Evolutionary conservation across 805 yeast species (phyloP).

Genomic region (Myxozyma neotropica): DNA sequence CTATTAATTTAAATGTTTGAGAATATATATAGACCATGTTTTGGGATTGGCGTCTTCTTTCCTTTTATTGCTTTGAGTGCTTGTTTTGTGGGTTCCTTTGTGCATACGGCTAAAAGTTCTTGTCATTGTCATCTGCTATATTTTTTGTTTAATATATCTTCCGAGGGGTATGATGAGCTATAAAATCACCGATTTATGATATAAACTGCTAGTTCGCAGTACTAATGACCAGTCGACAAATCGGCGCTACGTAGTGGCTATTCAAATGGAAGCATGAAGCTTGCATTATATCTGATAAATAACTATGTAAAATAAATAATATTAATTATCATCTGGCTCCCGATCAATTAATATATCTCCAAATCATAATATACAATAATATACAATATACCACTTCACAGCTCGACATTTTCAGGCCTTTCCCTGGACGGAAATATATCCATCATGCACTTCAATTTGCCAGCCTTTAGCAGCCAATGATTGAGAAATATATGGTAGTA

Average conservation of each 20-base stretch:
- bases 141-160: not conserved
- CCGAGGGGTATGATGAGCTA: not conserved
- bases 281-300: too few relatives aligned
- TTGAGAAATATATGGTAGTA: slow-evolving; percentile 23
- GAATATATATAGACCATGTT: not conserved
- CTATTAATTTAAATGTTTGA: too few relatives aligned
- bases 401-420: not conserved
- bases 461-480: slow-evolving; percentile 20
- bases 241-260: too few relatives aligned
- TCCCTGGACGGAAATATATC: slow-evolving; percentile 21
- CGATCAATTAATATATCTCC: too few relatives aligned
- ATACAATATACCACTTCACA: not conserved
- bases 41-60: slow-evolving; percentile 6
- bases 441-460: slow-evolving; percentile 16
- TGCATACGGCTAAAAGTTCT: slow-evolving; percentile 4
- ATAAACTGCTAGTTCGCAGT: too few relatives aligned
- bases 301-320: too few relatives aligned
- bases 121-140: not conserved
- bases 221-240: too few relatives aligned
- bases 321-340: too few relatives aligned
- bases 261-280: too few relatives aligned
- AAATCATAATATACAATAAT: not conserved
- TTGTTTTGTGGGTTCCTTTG: not conserved
- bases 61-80: not conserved
- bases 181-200: too few relatives aligned